These are phyloP conservation scores for Apiospora kogelbergensis DNA, from an alignment of 2,329 filamentous ascomycete genomes.

Conservation along the genomic window DNA sequence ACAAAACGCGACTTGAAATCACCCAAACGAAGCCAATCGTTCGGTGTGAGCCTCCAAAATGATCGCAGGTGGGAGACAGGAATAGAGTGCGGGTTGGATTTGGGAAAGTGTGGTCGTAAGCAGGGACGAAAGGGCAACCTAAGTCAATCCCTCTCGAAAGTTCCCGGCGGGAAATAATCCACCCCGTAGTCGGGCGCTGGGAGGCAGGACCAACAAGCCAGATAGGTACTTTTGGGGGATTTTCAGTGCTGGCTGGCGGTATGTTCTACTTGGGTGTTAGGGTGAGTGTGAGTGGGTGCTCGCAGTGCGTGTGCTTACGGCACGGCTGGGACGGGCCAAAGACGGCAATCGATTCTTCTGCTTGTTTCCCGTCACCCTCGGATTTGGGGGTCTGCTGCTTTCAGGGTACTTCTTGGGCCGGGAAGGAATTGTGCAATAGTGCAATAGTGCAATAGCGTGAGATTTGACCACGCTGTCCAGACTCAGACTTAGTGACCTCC, in stretches of 20 bases:
- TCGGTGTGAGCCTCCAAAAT: background rate
- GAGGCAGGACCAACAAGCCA: background rate
- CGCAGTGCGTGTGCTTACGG: background rate
- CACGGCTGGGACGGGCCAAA: background rate
- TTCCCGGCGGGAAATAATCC: conserved; percentile 4
- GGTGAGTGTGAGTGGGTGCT: background rate
- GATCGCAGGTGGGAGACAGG: background rate
- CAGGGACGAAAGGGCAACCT: background rate
- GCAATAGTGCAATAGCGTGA: background rate
- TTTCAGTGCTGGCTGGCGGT: background rate
- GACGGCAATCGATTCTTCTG: background rate
- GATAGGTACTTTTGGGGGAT: background rate
- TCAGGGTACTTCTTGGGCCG: background rate
- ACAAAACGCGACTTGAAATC: conserved; percentile 1
- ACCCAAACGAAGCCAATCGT: conserved; percentile 4
- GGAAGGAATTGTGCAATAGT: background rate
- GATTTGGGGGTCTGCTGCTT: background rate
- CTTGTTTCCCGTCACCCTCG: background rate
- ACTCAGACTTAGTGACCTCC: background rate
- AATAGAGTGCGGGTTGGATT: background rate
- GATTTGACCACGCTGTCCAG: conserved; percentile 3
- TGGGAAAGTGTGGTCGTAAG: background rate
- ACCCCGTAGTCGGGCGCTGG: background rate
- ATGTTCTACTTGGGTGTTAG: background rate
- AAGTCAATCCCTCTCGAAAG: background rate